Percentiles rank a stretch among this genome's conserved stretches.
Evolutionary conservation across 148 eudicot species (phyloP).

Genomic region (Rhododendron griersonianum): DNA sequence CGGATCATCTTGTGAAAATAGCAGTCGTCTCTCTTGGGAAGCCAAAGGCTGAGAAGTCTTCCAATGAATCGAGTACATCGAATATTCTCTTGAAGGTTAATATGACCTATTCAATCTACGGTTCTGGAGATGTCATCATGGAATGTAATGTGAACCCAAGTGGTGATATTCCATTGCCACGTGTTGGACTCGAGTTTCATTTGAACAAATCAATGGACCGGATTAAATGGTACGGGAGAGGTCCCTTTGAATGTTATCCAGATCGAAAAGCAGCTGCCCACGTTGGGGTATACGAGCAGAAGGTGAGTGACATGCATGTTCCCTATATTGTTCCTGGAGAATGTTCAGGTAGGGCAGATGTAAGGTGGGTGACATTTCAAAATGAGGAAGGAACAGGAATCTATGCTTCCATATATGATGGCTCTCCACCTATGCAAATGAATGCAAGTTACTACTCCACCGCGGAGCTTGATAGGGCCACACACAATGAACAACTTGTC

Average conservation of each 20-base stretch:
- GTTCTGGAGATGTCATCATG: slow-evolving; percentile 81
- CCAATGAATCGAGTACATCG: slow-evolving; percentile 23
- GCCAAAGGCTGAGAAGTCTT: slow-evolving; percentile 27
- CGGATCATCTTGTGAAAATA: slow-evolving; percentile 53
- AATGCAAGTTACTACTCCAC: slow-evolving; percentile 84
- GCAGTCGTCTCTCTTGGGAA: slow-evolving; percentile 37
- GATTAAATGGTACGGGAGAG: slow-evolving; percentile 86
- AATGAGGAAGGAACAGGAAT: slow-evolving; percentile 62
- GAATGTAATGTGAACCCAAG: slow-evolving; percentile 54
- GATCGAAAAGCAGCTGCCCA: slow-evolving; percentile 90
- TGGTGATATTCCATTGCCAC: slow-evolving; percentile 81
- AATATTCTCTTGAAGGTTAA: slow-evolving; percentile 40
- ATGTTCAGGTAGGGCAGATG: slow-evolving; percentile 88
- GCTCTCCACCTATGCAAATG: slow-evolving; percentile 92
- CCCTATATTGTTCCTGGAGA: slow-evolving; percentile 93
- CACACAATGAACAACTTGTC: slow-evolving; percentile 70
- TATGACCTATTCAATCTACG: slow-evolving; percentile 50
- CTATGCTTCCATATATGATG: slow-evolving; percentile 61
- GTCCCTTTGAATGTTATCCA: slow-evolving; percentile 95
- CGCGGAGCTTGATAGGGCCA: slow-evolving; percentile 74
- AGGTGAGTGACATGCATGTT: slow-evolving; percentile 79
- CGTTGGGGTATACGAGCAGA: slow-evolving; percentile 61
- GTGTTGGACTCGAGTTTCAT: slow-evolving; percentile 85
- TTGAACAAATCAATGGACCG: slow-evolving; percentile 60
- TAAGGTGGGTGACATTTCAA: slow-evolving; percentile 84